phyloP scores from a whole-genome alignment of 139 green algal genomes.

The Yamagishiella unicocca region DNA sequence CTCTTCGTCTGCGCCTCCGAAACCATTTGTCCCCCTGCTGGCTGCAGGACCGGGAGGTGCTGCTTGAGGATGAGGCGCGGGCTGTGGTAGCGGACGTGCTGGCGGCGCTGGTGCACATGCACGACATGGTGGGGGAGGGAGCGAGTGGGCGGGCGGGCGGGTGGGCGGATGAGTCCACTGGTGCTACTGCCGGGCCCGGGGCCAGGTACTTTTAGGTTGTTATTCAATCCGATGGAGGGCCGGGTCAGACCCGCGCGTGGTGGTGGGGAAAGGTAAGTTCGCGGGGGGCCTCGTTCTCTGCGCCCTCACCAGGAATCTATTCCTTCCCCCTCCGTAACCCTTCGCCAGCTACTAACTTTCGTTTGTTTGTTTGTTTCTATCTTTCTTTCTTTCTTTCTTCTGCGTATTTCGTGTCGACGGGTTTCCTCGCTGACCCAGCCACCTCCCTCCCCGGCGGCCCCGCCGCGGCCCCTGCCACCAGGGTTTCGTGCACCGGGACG shows the following conservation, averaged over 20 bases:
- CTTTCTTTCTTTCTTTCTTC: not conserved
- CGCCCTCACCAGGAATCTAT: not conserved
- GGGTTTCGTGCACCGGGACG: slow-evolving; percentile 23
- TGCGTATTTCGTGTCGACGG: not conserved
- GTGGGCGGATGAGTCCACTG: no score
- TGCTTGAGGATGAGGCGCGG: not conserved
- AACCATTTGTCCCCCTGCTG: not conserved
- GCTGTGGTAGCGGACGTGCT: slow-evolving; percentile 3
- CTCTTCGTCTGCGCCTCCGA: not conserved
- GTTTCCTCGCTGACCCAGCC: not conserved
- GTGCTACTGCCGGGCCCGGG: no score
- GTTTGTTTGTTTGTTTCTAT: not conserved
- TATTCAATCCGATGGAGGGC: not conserved
- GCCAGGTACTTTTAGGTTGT: not conserved
- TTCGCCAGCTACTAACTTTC: not conserved
- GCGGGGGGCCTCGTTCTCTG: not conserved
- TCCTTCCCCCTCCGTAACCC: not conserved
- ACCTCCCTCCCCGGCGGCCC: not conserved
- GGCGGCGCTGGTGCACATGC: not conserved
- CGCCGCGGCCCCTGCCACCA: no score
- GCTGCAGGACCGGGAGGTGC: not conserved
- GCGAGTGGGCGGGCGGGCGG: no score
- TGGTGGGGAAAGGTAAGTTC: not conserved
- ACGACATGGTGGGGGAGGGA: not conserved
- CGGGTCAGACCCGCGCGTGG: not conserved